Conservation (phyloP, 2,329 filamentous ascomycete species). For the Neurospora sp. region DNA sequence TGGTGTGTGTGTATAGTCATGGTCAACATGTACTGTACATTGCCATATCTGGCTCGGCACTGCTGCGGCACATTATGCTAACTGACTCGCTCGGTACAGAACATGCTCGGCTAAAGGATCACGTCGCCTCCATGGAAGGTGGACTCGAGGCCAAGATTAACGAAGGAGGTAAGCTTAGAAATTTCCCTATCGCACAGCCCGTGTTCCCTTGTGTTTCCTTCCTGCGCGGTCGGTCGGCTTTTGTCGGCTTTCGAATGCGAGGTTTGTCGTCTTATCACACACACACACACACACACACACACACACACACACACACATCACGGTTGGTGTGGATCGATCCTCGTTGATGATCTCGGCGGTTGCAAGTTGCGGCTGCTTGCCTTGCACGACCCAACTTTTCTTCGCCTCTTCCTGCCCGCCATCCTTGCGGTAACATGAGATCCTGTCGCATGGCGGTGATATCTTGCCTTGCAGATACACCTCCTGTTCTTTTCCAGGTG, state of each 20-base stretch:
- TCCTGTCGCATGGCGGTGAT: neutral
- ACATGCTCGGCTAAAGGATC: constrained; percentile 86
- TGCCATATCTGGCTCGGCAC: constrained; percentile 6
- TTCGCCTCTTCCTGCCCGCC: neutral
- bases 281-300: constrained; percentile 1
- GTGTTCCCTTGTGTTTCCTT: constrained; percentile 5
- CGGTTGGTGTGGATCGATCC: neutral
- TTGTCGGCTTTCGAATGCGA: constrained; percentile 17
- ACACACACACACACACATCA: neutral
- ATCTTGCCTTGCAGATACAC: neutral
- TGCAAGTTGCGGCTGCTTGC: constrained; percentile 1
- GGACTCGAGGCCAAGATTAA: constrained; percentile 83
- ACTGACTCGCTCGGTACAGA: constrained; percentile 41
- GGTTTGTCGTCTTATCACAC: neutral
- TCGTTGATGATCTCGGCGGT: neutral
- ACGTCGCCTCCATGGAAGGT: constrained; percentile 76
- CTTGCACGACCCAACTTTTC: neutral
- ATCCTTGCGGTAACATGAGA: neutral
- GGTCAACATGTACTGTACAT: neutral
- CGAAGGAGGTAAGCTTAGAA: constrained; percentile 69
- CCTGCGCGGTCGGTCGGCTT: constrained; percentile 15
- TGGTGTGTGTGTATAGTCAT: neutral
- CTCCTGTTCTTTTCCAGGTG: neutral
- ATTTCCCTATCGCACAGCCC: constrained; percentile 12
- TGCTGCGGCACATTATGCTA: constrained; percentile 24